Conservation (phyloP, 306 rosid genomes). For the Astragalus glycyphyllos region DNA sequence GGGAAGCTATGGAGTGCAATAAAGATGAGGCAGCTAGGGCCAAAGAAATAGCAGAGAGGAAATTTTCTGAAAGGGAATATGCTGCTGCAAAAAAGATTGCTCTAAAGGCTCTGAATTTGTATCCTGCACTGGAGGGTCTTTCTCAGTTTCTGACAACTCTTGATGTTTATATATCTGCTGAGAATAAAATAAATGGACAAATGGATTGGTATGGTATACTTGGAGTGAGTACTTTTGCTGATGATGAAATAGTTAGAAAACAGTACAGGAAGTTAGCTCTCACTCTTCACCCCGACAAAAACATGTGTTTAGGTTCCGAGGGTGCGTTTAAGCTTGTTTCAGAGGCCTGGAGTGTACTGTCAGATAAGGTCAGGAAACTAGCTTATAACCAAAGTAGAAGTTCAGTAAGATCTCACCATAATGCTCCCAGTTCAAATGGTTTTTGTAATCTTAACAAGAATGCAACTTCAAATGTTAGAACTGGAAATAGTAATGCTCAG, state of each 20-base stretch:
- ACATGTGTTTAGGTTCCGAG: slow-evolving; percentile 89
- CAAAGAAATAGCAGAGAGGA: slow-evolving; percentile 84
- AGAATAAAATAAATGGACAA: slow-evolving; percentile 78
- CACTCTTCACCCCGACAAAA: slow-evolving; percentile 90
- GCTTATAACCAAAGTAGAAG: slow-evolving; percentile 71
- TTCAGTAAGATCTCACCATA: slow-evolving; percentile 54
- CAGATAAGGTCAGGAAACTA: slow-evolving; percentile 72
- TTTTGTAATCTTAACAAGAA: slow-evolving; percentile 55
- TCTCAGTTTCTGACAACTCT: slow-evolving; percentile 74
- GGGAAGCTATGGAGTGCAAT: slow-evolving; percentile 78
- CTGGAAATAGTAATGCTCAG: slow-evolving; percentile 50
- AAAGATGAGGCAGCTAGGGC: slow-evolving; percentile 86
- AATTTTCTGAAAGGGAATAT: slow-evolving; percentile 72
- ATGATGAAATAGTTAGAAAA: slow-evolving; percentile 69
- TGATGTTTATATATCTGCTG: slow-evolving; percentile 73
- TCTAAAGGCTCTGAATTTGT: slow-evolving; percentile 75
- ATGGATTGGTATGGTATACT: slow-evolving; percentile 94
- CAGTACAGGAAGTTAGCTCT: slow-evolving; percentile 87
- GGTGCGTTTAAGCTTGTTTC: slow-evolving; percentile 92
- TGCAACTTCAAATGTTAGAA: slow-evolving; percentile 56
- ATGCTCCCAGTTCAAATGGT: slow-evolving; percentile 60
- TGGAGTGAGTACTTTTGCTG: slow-evolving; percentile 69
- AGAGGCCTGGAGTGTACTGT: slow-evolving; percentile 90
- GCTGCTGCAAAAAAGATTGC: slow-evolving; percentile 78
- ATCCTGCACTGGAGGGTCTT: slow-evolving; percentile 79